phyloP scores from a whole-genome alignment of 805 yeast genomes.

The Yarrowia osloensis region DNA sequence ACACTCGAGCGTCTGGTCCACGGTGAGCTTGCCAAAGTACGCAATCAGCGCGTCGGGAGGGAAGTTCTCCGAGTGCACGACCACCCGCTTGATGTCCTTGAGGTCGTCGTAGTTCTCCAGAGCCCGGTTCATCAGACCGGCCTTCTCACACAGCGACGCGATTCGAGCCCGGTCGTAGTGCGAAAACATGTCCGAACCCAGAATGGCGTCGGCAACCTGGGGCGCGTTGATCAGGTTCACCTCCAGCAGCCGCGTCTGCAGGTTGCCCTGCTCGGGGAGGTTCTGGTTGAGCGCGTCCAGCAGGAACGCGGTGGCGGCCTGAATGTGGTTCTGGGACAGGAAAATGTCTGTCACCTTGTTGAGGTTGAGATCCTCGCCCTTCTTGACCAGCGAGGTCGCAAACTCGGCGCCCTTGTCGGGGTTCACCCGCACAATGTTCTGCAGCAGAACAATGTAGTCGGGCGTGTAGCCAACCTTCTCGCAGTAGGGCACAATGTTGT shows the following conservation, averaged over 20 bases:
- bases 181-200: slow-evolving; percentile 92
- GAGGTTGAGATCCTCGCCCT: slow-evolving; percentile 67
- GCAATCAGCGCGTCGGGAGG: slow-evolving; percentile 92
- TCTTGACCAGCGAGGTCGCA: slow-evolving; percentile 78
- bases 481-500: slow-evolving; percentile 91
- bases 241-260: slow-evolving; percentile 92
- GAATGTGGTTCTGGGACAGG: slow-evolving; percentile 89
- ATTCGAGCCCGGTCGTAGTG: slow-evolving; percentile 93
- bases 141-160: slow-evolving; percentile 90
- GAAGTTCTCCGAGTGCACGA: slow-evolving; percentile 75
- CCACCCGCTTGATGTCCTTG: slow-evolving; percentile 92
- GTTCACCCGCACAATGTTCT: slow-evolving; percentile 84
- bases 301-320: slow-evolving; percentile 96
- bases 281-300: slow-evolving; percentile 94
- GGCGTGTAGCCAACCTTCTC: slow-evolving; percentile 87
- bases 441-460: slow-evolving; percentile 84
- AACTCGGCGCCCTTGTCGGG: slow-evolving; percentile 99
- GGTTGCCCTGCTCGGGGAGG: slow-evolving; percentile 89
- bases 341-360: slow-evolving; percentile 91
- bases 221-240: slow-evolving; percentile 94
- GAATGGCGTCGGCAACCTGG: slow-evolving; percentile 98
- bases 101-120: slow-evolving; percentile 93
- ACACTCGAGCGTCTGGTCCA: slow-evolving; percentile 87
- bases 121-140: slow-evolving; percentile 95
- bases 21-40: slow-evolving; percentile 90